Evolutionary conservation across 2,329 filamentous ascomycete genomes (phyloP), one percentile per base, ranked within the genome.

Genomic region (Elsinoe fawcettii): DNA sequence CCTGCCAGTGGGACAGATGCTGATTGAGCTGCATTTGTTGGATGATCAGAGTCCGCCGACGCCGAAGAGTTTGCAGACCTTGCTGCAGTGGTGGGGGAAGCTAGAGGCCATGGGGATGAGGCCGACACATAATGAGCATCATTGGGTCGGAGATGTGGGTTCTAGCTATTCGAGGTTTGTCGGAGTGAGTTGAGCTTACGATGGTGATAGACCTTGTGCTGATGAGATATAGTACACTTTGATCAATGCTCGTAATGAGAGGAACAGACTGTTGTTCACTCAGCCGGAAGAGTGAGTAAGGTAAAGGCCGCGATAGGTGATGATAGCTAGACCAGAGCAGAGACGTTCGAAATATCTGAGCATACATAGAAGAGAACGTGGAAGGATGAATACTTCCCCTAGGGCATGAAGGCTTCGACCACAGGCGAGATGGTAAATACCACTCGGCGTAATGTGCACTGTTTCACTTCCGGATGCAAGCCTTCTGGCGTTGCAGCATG

Each of bases 121-220:
- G 11, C 53, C 53, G 36, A 36, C 23, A 2, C 44, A 20, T 16
- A 55, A 39, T 64, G 46, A 69, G 66, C 34, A 59, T 64, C 51
- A 72, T 62, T 51, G 46, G 46, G 34, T 51, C 30, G 46, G 46
- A 7, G 46, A 51, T 34, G 46, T 34, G 25, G 46, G 25, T 14
- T 20, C 23, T 11, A 25, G 46, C 9, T 11, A 32, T 22, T 25
- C 46, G 14, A 51, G 46, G 16, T 51, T 51, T 14, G 34, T 51
- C 34, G 46, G 34, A 16, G 46, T 34, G 18, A 16, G 27, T 51
- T 14, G 20, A n/a, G 27, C 9, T 7, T 14, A 34, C 12, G 23
- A n/a, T 23, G n/a, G 14, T 2, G 5, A 7, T 18, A 32, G 1
- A 11, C 9, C 6, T 7, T 20, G 14, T 32, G 5, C n/a, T 27